A percentile compares a stretch with the other conserved stretches of the same genome.
These are phyloP conservation scores for Picea abies DNA, from an alignment of 83 land plant genomes.

Conservation along the genomic window DNA sequence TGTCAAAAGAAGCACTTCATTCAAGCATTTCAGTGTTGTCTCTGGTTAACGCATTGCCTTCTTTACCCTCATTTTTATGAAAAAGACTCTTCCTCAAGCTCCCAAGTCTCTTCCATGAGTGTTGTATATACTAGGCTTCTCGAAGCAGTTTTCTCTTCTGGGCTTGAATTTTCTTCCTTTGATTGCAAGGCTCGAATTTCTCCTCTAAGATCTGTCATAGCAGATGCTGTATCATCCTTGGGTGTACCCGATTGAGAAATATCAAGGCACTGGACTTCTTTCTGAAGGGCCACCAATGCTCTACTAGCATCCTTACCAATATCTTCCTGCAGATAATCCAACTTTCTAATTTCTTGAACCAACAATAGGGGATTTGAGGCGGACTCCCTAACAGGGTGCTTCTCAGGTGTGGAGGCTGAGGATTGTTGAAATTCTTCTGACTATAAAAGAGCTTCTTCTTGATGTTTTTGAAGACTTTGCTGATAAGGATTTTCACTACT, in stretches of 20 bases:
- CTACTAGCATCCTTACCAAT: constrained; percentile 56
- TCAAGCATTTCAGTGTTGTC: constrained; percentile 28
- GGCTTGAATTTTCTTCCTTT: constrained; percentile 1
- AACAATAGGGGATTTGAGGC: constrained; percentile 28
- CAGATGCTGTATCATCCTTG: constrained; percentile 33
- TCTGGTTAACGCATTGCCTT: constrained; percentile 16
- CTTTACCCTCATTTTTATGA: constrained; percentile 14
- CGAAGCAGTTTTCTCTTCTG: neutral
- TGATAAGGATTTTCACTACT: neutral
- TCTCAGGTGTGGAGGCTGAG: constrained; percentile 9
- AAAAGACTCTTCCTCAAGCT: constrained; percentile 17
- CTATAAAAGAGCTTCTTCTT: neutral
- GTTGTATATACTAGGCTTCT: constrained; percentile 5
- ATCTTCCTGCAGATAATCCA: constrained; percentile 44
- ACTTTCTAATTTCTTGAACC: constrained; percentile 35
- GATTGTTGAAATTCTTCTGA: constrained; percentile 12
- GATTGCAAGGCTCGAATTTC: constrained; percentile 26
- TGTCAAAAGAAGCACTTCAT: constrained; percentile 40
- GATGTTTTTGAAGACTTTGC: neutral
- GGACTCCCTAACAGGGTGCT: constrained; percentile 14
- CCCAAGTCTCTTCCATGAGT: constrained; percentile 27
- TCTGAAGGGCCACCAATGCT: constrained; percentile 71
- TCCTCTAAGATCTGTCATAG: constrained; percentile 36
- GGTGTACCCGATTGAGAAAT: constrained; percentile 49
- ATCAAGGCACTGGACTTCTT: constrained; percentile 88